Conservation (phyloP, 805 yeast genomes). For the Pichia sporocuriosa region DNA sequence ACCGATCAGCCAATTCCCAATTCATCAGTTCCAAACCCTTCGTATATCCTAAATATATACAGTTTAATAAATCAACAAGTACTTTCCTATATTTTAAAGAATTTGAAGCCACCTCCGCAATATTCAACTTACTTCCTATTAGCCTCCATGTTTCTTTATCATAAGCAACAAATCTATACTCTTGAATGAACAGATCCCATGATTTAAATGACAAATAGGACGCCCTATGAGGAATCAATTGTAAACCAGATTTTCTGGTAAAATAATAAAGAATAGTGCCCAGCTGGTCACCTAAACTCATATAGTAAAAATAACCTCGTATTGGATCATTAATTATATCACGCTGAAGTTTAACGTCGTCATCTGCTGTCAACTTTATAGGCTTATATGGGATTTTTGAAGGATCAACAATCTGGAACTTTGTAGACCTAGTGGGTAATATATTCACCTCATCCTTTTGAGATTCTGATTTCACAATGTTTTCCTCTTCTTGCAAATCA, state of each 20-base stretch:
- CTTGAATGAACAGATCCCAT: slow-evolving; percentile 3
- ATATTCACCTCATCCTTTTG: too few species aligned
- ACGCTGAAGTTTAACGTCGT: background rate
- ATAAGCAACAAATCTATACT: background rate
- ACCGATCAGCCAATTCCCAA: background rate
- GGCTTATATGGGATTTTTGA: background rate
- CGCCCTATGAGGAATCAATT: too few species aligned
- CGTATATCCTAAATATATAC: slow-evolving; percentile 1
- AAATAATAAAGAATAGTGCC: background rate
- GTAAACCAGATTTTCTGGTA: background rate
- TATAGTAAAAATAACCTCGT: slow-evolving; percentile 7
- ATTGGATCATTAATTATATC: slow-evolving; percentile 5
- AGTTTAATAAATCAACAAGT: slow-evolving; percentile 2
- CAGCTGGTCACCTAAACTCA: slow-evolving; percentile 3
- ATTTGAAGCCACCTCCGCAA: background rate
- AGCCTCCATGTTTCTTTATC: slow-evolving; percentile 4
- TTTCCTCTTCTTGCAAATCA: background rate
- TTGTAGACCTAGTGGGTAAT: too few species aligned
- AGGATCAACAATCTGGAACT: background rate
- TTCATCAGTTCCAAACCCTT: background rate
- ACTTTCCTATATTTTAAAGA: slow-evolving; percentile 1
- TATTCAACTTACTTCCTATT: background rate
- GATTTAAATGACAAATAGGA: too few species aligned
- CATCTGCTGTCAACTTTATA: background rate
- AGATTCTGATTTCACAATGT: too few species aligned